Conservation (phyloP, 1,139 yeast species). For the Diutina rugosa region DNA sequence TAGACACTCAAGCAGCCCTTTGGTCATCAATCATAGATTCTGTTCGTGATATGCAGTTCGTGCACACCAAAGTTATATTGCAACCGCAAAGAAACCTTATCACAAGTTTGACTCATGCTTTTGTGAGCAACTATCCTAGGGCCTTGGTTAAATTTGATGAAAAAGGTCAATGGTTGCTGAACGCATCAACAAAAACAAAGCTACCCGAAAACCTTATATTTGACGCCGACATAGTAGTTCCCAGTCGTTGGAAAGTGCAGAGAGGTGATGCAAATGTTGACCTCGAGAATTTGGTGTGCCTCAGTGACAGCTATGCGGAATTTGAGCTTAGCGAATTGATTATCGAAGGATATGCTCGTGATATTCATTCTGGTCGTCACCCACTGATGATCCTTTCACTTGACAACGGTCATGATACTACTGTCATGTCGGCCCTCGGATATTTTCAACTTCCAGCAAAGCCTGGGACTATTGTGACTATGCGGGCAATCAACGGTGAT, state of each 20-base stretch:
- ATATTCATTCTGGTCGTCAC: slow-evolving; percentile 13
- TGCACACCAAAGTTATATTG: slow-evolving; percentile 40
- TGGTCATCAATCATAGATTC: slow-evolving; percentile 32
- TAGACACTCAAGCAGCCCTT: slow-evolving; percentile 55
- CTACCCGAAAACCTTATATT: background rate
- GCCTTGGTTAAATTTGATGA: background rate
- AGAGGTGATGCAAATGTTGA: slow-evolving; percentile 22
- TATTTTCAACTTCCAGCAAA: slow-evolving; percentile 60
- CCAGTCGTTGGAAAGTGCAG: background rate
- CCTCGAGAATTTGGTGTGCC: slow-evolving; percentile 43
- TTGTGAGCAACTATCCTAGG: background rate
- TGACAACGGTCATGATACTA: slow-evolving; percentile 19
- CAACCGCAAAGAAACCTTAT: slow-evolving; percentile 32
- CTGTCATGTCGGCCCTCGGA: slow-evolving; percentile 61
- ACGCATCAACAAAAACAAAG: background rate
- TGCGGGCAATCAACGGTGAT: slow-evolving; percentile 14
- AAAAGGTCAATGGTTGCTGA: background rate
- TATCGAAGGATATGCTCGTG: slow-evolving; percentile 62
- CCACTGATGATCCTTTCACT: background rate
- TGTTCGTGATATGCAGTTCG: slow-evolving; percentile 26
- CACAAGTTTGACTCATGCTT: background rate
- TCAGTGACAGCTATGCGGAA: slow-evolving; percentile 6
- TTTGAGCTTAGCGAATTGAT: slow-evolving; percentile 33
- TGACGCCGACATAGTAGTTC: background rate
- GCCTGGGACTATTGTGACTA: slow-evolving; percentile 36